Conservation (phyloP, 176 grass and related monocot genomes). For the Elymus sibiricus region DNA sequence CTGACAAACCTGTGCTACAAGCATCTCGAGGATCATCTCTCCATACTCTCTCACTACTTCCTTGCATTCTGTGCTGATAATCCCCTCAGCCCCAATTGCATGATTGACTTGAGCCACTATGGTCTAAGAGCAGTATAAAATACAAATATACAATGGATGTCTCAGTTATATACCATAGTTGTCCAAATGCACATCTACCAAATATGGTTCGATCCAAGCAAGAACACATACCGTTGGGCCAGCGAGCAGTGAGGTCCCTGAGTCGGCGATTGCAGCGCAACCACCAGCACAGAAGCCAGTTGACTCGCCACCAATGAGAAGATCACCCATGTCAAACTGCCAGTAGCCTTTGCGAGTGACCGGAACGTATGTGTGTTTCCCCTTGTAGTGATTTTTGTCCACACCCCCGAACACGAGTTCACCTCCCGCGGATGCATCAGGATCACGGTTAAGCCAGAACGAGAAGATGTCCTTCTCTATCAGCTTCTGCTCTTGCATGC, state of each 20-base stretch:
- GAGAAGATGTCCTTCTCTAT: conserved; percentile 73
- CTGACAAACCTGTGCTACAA: conserved; percentile 61
- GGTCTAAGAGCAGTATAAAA: conserved; percentile 41
- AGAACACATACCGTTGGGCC: conserved; percentile 77
- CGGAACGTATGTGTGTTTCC: conserved; percentile 79
- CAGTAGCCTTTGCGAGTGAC: conserved; percentile 84
- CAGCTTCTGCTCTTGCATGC: conserved; percentile 76
- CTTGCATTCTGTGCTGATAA: conserved; percentile 86
- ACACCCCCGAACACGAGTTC: conserved; percentile 90
- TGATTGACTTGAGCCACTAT: conserved; percentile 87
- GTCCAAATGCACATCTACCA: background rate
- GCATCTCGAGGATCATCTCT: conserved; percentile 72
- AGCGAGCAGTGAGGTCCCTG: conserved; percentile 81
- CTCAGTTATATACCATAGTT: background rate
- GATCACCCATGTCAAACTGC: conserved; percentile 90
- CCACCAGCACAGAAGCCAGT: conserved; percentile 78
- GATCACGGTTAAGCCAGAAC: conserved; percentile 91
- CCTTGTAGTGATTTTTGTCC: conserved; percentile 71
- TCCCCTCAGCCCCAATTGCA: conserved; percentile 90
- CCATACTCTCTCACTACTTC: conserved; percentile 84
- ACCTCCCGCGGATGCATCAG: conserved; percentile 61
- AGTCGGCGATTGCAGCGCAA: conserved; percentile 90
- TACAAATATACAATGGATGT: background rate
- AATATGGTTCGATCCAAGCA: background rate
- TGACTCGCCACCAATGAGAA: conserved; percentile 52